A percentile compares a stretch with the other conserved stretches of the same genome.
These are phyloP conservation scores for Ophiostoma ips DNA, from an alignment of 2,329 filamentous ascomycete genomes.

Conservation along the genomic window DNA sequence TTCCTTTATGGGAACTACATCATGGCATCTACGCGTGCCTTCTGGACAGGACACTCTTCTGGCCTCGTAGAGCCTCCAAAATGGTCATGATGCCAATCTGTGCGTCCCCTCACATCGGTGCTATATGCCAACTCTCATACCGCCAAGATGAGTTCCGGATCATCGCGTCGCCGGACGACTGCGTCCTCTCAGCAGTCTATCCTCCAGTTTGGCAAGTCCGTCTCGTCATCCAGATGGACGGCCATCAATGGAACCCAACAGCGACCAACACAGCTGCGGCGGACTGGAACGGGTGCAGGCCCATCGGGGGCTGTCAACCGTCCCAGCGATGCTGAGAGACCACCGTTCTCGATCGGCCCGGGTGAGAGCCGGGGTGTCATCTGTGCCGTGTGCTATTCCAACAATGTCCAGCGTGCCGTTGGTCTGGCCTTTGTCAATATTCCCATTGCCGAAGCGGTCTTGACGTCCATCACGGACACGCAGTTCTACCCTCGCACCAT, in stretches of 20 bases:
- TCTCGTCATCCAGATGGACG: neutral
- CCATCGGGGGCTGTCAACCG: neutral
- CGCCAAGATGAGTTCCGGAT: neutral
- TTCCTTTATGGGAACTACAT: neutral
- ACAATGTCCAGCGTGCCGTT: conserved; percentile 72
- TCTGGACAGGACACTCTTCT: no score
- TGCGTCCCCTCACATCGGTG: neutral
- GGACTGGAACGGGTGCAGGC: neutral
- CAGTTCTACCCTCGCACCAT: conserved; percentile 83
- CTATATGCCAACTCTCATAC: neutral
- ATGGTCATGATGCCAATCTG: neutral
- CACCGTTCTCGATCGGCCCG: conserved; percentile 8
- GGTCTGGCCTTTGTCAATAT: conserved; percentile 81
- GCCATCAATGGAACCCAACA: neutral
- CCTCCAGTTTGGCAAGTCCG: neutral
- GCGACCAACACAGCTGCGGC: neutral
- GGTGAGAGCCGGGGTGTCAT: conserved; percentile 24
- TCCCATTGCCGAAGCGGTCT: conserved; percentile 65
- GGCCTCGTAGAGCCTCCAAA: neutral
- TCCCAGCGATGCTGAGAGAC: conserved; percentile 2
- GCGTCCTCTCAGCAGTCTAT: neutral
- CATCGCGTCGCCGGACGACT: neutral
- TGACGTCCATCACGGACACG: conserved; percentile 86
- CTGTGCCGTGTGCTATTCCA: conserved; percentile 79
- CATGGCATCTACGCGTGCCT: neutral